Evolutionary conservation across 192 early-diverging fungal genomes (phyloP), one percentile per base, ranked within the genome.

Genomic region (Chytriomyces sp.): DNA sequence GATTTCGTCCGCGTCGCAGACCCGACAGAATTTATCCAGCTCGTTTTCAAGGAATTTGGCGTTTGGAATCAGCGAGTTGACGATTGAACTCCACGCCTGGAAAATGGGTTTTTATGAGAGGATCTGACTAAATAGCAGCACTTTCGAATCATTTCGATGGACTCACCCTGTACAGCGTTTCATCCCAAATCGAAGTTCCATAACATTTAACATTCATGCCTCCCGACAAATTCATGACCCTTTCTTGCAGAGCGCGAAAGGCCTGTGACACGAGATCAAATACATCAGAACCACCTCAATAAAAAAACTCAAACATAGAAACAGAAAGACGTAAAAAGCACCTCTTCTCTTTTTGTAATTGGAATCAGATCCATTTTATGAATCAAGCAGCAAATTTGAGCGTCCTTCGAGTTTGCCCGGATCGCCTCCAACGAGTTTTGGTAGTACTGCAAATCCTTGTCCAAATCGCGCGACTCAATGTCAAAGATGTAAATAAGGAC

Each of bases 401-500:
- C 96, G 64, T 97, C 95, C 65, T 89, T 90, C 23, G 94, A 96
- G 69, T 92, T 92, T 28, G 85, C 80, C 75, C 88, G 67, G 71
- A 99, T 92, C 45, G 92, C 93, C 23, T 95, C 89, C 49, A 99
- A 81, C 64, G 93, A 95, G 23, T 90, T 91, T 81, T 97, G 92
- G 75, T 95, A 98, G 80, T 97, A 94, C 59, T 89, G 82, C 86
- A 98, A 88, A 80, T 99, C 97, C 80, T 93, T 92, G 77, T 97
- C 94, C 61, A 90, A 86, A 73, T 97, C 95, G 43, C 93, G 87
- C 45, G 91, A 93, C 83, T 97, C 97, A 49, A 97, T 90, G 83
- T 98, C 96, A 85, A 99, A 98, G 67, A 99, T 96, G 76, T 97
- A 99, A 77, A 99, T 99, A 18, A 99, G 88, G n/a, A 99, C 95